These are phyloP conservation scores for Exophiala bonariae DNA, from an alignment of 2,329 filamentous ascomycete genomes.

Conservation along the genomic window DNA sequence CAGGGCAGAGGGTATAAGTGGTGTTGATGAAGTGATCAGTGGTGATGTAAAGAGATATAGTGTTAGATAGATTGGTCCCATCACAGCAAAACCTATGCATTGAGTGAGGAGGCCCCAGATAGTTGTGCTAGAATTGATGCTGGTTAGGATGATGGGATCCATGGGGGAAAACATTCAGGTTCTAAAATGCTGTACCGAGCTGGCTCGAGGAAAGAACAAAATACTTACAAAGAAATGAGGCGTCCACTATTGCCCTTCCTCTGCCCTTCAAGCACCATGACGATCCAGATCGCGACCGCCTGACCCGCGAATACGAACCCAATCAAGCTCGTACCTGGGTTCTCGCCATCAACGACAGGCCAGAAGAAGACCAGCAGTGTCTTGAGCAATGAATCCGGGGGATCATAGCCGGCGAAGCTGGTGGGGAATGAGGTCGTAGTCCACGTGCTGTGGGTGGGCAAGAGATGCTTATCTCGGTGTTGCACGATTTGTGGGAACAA, in stretches of 20 bases:
- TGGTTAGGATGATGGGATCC: no score
- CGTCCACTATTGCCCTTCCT: conserved; percentile 43
- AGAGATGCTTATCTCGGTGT: background rate
- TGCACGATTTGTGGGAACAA: conserved; percentile 7
- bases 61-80: conserved; percentile 41
- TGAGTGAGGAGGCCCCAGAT: conserved; percentile 43
- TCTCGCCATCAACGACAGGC: conserved; percentile 36
- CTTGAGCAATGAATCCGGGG: conserved; percentile 34
- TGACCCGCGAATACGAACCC: conserved; percentile 40
- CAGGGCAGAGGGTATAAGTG: conserved; percentile 31
- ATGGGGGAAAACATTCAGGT: no score
- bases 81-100: conserved; percentile 42
- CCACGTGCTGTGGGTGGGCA: conserved; percentile 1
- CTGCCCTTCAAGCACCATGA: conserved; percentile 45
- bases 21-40: conserved; percentile 34
- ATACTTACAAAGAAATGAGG: conserved; percentile 42
- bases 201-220: background rate
- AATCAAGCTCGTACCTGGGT: conserved; percentile 34
- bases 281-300: conserved; percentile 38
- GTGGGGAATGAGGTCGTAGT: conserved; percentile 27
- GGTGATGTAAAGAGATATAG: conserved; percentile 44
- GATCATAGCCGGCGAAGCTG: conserved; percentile 36
- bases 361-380: conserved; percentile 39
- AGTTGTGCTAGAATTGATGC: conserved; percentile 25
- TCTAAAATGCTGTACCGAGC: no score